These are phyloP conservation scores for Backusella mclennaniae DNA, from an alignment of 192 early-diverging fungal species.

Conservation along the genomic window DNA sequence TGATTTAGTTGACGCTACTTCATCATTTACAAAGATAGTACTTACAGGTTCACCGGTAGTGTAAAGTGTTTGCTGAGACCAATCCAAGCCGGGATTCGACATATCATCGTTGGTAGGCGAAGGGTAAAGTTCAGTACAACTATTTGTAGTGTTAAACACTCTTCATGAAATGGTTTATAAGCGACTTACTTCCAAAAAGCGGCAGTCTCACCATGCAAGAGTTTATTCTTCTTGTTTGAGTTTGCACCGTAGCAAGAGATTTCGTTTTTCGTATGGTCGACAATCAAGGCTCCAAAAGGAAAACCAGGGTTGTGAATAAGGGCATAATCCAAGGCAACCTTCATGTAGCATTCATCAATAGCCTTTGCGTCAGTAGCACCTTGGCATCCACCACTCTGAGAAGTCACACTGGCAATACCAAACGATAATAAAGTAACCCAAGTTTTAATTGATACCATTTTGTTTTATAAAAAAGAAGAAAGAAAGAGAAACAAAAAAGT, in stretches of 20 bases:
- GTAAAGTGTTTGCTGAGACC: constrained; percentile 24
- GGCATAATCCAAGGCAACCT: constrained; percentile 17
- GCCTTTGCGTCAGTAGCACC: background rate
- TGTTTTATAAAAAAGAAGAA: background rate
- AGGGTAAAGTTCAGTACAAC: constrained; percentile 27
- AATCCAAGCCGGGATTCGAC: constrained; percentile 22
- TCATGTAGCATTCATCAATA: constrained; percentile 29
- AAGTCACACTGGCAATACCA: background rate
- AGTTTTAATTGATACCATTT: background rate
- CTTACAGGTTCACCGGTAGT: constrained; percentile 30
- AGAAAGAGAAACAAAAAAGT: background rate
- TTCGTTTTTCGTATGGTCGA: constrained; percentile 22
- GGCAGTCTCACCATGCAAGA: constrained; percentile 31
- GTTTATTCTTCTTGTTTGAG: constrained; percentile 20
- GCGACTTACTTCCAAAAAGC: constrained; percentile 29
- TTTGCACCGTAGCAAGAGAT: constrained; percentile 30
- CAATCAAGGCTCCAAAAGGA: constrained; percentile 28
- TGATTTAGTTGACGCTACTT: background rate
- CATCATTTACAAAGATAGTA: no score
- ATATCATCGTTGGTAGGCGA: constrained; percentile 25
- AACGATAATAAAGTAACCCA: background rate
- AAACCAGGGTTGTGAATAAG: constrained; percentile 16
- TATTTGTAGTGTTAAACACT: background rate
- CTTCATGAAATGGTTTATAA: background rate
- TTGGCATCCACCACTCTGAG: background rate